Percentiles rank a stretch among this genome's conserved stretches.
Conservation (phyloP, 768 basidiomycete species). For the Collybia sordida region DNA sequence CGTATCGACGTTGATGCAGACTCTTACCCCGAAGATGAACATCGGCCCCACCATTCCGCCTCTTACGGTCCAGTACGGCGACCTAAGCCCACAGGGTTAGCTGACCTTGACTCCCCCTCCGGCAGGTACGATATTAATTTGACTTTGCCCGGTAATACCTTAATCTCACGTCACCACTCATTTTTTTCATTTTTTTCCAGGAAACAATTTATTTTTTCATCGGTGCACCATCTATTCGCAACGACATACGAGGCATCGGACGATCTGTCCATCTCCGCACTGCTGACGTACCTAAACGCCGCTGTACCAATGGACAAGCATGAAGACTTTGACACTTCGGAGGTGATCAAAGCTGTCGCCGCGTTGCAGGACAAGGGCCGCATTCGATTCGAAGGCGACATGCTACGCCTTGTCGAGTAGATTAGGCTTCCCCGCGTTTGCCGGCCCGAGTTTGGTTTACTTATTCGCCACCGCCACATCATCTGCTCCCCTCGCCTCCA, state of each 20-base stretch:
- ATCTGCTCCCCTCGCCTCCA: background rate
- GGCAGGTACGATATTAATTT: slow-evolving; percentile 52
- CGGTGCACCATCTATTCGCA: slow-evolving; percentile 62
- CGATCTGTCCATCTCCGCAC: slow-evolving; percentile 66
- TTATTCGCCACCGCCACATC: background rate
- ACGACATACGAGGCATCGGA: slow-evolving; percentile 68
- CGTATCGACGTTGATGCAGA: slow-evolving; percentile 19
- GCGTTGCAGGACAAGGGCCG: slow-evolving; percentile 45
- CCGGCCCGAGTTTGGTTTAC: background rate
- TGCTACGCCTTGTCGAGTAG: slow-evolving; percentile 30
- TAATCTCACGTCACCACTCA: background rate
- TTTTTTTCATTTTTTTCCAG: slow-evolving; percentile 29
- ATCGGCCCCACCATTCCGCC: slow-evolving; percentile 3
- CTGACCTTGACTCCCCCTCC: slow-evolving; percentile 57
- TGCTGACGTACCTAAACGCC: slow-evolving; percentile 72
- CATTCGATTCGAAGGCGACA: slow-evolving; percentile 53
- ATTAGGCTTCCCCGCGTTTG: background rate
- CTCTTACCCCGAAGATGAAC: slow-evolving; percentile 24
- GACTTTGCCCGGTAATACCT: background rate
- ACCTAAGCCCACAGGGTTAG: slow-evolving; percentile 40
- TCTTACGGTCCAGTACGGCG: slow-evolving; percentile 15
- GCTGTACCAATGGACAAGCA: slow-evolving; percentile 78
- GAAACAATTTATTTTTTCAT: slow-evolving; percentile 57
- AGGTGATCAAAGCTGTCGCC: slow-evolving; percentile 56
- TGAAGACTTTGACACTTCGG: slow-evolving; percentile 78